Percentiles rank a stretch among this genome's conserved stretches.
Evolutionary conservation across 352 stramenopile species (phyloP).

Genomic region (Blastocystis sp.): DNA sequence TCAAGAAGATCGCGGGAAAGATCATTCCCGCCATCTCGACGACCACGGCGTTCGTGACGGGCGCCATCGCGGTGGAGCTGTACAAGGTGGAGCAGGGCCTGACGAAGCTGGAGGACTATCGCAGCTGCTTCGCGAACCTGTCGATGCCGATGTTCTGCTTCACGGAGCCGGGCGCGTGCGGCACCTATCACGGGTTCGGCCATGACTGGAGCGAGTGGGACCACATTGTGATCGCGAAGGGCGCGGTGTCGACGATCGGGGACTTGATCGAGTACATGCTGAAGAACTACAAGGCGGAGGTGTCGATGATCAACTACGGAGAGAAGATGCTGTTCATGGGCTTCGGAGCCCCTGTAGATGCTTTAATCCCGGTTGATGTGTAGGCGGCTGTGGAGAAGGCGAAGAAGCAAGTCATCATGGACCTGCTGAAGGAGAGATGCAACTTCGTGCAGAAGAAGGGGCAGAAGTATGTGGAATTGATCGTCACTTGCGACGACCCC

Average conservation of each 20-base stretch:
- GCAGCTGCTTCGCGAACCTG: slow-evolving; percentile 43
- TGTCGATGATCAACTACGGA: slow-evolving; percentile 95
- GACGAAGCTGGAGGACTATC: slow-evolving; percentile 1
- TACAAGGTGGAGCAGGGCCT: background rate
- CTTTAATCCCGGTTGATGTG: background rate
- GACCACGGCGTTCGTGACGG: slow-evolving; percentile 95
- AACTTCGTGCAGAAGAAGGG: slow-evolving; percentile 38
- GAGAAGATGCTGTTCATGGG: slow-evolving; percentile 75
- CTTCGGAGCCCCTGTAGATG: slow-evolving; percentile 73
- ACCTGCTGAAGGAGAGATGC: background rate
- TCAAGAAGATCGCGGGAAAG: slow-evolving; percentile 96
- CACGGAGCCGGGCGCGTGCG: slow-evolving; percentile 22
- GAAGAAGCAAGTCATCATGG: background rate
- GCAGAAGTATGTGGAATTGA: slow-evolving; percentile 45
- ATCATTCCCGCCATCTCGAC: slow-evolving; percentile 99
- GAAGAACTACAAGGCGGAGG: slow-evolving; percentile 90
- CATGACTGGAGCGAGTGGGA: slow-evolving; percentile 36
- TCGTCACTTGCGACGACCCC: background rate
- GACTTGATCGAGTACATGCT: slow-evolving; percentile 84
- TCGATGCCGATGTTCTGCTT: slow-evolving; percentile 50
- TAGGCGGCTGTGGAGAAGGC: slow-evolving; percentile 35
- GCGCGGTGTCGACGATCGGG: background rate
- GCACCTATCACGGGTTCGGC: background rate
- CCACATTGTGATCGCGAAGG: background rate
- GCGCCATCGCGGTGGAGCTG: slow-evolving; percentile 29